Base-by-base conservation (phyloP, 306 rosid species). In the Cicer judaicum region DNA sequence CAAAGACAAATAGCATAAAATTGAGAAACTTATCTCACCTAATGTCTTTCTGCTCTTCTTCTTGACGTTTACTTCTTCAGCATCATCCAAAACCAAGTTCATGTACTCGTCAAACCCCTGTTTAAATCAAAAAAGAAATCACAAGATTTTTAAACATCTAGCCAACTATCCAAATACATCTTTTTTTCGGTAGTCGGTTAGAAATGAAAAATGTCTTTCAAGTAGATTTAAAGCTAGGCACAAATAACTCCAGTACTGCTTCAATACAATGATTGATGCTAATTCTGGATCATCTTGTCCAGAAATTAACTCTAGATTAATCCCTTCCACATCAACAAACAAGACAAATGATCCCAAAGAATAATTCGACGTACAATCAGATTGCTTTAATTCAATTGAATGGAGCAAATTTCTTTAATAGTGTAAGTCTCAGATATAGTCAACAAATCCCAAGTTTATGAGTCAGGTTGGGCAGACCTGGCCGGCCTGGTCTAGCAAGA, bases 1-100 rank as follows among this genome's bases (percentile, higher is more conserved):
- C 10, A 66, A 46, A 48, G 72, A 19, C 44, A 76, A 50, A 76
- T 6, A 18, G 61, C 44, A 62, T 11, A 4, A 56, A 64, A 16
- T 5, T 49, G 24, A 67, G 62, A 39, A 71, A 57, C 7, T 8
- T 38, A 15, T 19, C 64, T 12, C 67, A 88, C 96, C 97, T 34
- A 92, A 76, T 40, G 87, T 53, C 81, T 92, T 92, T 82, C 79
- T 87, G 87, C 85, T 87, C 65, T 90, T 90, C 68, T 90, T 92
- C 88, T 92, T 92, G 78, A 92, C 7, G 64, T 88, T 87, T 34
- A 90, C 97, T 80, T 90, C 96, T 83, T 90, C 81, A 2, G 81
- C 81, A 21, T 78, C 81, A 14, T 78, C 81, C 73, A 78, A 73
- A 40, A 78, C 81, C 76, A 78, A 60, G 69, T 78, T 78, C 81